Evolutionary conservation across 495 filamentous ascomycete species (phyloP).

Genomic region (Cryomyces antarcticus): DNA sequence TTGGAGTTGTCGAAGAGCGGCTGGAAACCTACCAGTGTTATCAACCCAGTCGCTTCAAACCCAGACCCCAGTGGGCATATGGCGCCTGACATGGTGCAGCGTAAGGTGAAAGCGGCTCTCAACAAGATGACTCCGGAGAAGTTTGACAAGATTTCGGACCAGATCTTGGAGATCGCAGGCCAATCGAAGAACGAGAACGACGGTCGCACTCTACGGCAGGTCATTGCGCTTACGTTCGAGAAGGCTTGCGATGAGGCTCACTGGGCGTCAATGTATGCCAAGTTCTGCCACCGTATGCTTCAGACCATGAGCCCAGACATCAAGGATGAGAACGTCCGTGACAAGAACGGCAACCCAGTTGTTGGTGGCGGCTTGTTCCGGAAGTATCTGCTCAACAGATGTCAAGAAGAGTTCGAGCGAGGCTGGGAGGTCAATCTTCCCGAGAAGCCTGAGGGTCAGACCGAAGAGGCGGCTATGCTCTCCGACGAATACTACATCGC

Average conservation of each 20-base stretch:
- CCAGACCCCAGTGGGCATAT: conserved; percentile 42
- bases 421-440: conserved; percentile 90
- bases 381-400: conserved; percentile 95
- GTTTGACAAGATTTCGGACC: conserved; percentile 84
- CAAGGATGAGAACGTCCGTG: conserved; percentile 77
- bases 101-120: conserved; percentile 92
- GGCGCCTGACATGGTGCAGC: conserved; percentile 83
- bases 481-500: conserved; percentile 95
- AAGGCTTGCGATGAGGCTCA: conserved; percentile 97
- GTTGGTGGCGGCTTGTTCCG: conserved; percentile 86
- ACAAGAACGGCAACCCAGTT: conserved; percentile 71
- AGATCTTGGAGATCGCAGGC: conserved; percentile 78
- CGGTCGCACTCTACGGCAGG: conserved; percentile 84
- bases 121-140: conserved; percentile 99
- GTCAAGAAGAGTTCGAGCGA: conserved; percentile 96
- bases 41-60: conserved; percentile 19
- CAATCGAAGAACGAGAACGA: conserved; percentile 93
- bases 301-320: conserved; percentile 90
- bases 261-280: conserved; percentile 98
- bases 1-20: conserved; percentile 48
- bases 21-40: conserved; percentile 77
- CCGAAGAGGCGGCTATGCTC: conserved; percentile 57
- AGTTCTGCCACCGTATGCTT: conserved; percentile 95
- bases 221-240: conserved; percentile 97
- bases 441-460: conserved; percentile 54